Percentiles rank a stretch among this genome's conserved stretches.
These are phyloP conservation scores for Phytophthora capsici DNA, from an alignment of 352 stramenopile genomes.

Conservation along the genomic window DNA sequence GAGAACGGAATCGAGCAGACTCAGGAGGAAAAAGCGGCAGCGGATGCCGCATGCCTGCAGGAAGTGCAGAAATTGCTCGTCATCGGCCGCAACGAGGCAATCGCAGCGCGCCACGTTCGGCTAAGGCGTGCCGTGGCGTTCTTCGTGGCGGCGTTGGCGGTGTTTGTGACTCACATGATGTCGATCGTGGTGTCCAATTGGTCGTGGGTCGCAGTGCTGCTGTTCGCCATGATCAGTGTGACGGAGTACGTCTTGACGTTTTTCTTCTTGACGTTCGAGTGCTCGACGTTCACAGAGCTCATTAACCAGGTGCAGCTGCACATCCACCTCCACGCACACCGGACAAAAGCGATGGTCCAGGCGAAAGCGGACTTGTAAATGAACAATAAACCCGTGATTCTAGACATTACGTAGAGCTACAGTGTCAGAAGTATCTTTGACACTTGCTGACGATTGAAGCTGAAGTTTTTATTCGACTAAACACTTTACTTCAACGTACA, in stretches of 20 bases:
- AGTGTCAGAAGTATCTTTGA: slow-evolving; percentile 22
- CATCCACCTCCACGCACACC: slow-evolving; percentile 38
- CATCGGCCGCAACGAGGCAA: slow-evolving; percentile 47
- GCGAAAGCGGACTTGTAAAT: slow-evolving; percentile 16
- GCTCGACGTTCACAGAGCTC: slow-evolving; percentile 82
- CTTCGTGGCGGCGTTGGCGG: slow-evolving; percentile 36
- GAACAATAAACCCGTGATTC: slow-evolving; percentile 11
- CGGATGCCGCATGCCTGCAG: slow-evolving; percentile 40
- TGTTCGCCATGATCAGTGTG: slow-evolving; percentile 44
- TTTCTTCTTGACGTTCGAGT: slow-evolving; percentile 84
- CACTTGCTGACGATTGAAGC: neutral
- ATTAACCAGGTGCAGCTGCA: slow-evolving; percentile 74
- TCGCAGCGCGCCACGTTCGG: slow-evolving; percentile 44
- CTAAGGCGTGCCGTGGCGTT: slow-evolving; percentile 46
- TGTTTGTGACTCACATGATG: slow-evolving; percentile 42
- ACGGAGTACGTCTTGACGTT: slow-evolving; percentile 80
- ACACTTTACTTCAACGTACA: neutral
- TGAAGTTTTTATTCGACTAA: neutral
- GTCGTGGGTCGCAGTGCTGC: slow-evolving; percentile 43
- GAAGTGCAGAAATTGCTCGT: slow-evolving; percentile 56
- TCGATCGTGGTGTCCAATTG: slow-evolving; percentile 40
- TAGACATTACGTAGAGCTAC: slow-evolving; percentile 14
- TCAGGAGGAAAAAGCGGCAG: slow-evolving; percentile 28
- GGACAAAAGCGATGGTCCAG: slow-evolving; percentile 13
- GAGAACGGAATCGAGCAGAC: slow-evolving; percentile 35